Conservation (phyloP, 805 yeast genomes). For the Naumovozyma baii region DNA sequence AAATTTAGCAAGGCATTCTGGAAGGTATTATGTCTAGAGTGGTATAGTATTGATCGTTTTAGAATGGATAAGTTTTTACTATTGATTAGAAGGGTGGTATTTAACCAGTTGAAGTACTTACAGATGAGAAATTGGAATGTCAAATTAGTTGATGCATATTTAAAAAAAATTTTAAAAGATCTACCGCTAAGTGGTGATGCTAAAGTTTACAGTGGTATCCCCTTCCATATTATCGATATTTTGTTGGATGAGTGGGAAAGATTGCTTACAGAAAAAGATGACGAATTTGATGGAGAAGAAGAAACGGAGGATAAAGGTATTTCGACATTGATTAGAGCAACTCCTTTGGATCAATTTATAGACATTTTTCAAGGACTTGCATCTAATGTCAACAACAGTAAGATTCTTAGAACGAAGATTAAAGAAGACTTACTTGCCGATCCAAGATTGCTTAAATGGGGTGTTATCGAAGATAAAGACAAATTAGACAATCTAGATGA, state of each 20-base stretch:
- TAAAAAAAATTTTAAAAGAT: constrained; percentile 34
- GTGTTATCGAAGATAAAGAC: constrained; percentile 30
- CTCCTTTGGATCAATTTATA: constrained; percentile 49
- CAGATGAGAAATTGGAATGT: constrained; percentile 45
- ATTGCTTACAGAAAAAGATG: constrained; percentile 42
- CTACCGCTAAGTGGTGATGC: constrained; percentile 49
- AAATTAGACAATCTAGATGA: constrained; percentile 27
- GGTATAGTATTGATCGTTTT: constrained; percentile 74
- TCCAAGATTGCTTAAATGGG: constrained; percentile 56
- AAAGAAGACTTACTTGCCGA: constrained; percentile 60
- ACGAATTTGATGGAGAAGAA: constrained; percentile 36
- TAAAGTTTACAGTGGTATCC: constrained; percentile 61
- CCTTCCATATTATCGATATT: constrained; percentile 79
- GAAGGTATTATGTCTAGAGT: constrained; percentile 66
- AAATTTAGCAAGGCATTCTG: constrained; percentile 69
- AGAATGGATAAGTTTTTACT: constrained; percentile 81
- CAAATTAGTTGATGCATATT: constrained; percentile 37
- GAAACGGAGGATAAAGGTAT: constrained; percentile 15
- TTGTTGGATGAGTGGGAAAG: constrained; percentile 75
- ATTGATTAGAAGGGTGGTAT: constrained; percentile 66
- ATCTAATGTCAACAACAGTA: constrained; percentile 39
- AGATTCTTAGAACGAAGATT: constrained; percentile 56
- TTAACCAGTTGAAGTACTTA: constrained; percentile 53
- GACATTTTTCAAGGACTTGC: constrained; percentile 50
- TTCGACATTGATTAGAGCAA: constrained; percentile 30